phyloP scores from a whole-genome alignment of 345 rosid genomes.

The Corchorus olitorius region DNA sequence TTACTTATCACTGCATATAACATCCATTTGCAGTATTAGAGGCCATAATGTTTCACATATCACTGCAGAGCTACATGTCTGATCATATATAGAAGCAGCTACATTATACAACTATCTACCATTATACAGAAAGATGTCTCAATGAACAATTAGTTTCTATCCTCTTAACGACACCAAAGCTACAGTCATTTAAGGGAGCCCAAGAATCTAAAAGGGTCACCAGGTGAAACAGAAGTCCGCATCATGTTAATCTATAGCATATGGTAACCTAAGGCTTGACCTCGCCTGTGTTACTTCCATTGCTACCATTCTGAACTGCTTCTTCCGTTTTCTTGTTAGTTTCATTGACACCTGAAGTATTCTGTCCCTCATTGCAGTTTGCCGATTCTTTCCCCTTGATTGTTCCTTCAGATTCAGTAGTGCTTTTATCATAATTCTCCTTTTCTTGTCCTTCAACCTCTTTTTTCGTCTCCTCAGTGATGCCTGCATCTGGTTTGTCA shows the following conservation, averaged over 20 bases:
- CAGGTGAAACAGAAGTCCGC: slow-evolving; percentile 14
- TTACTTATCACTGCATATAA: slow-evolving; percentile 23
- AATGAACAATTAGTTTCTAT: slow-evolving; percentile 35
- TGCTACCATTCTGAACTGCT: slow-evolving; percentile 40
- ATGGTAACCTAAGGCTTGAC: slow-evolving; percentile 33
- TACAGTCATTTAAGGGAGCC: slow-evolving; percentile 26
- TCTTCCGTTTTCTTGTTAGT: slow-evolving; percentile 35
- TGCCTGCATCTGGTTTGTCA: not conserved
- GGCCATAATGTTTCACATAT: slow-evolving; percentile 20
- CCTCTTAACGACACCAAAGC: slow-evolving; percentile 26
- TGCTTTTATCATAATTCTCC: not conserved
- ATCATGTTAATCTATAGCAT: slow-evolving; percentile 24
- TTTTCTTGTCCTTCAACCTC: slow-evolving; percentile 26
- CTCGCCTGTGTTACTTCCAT: slow-evolving; percentile 17
- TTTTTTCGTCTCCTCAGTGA: slow-evolving; percentile 1
- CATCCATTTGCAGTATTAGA: slow-evolving; percentile 22
- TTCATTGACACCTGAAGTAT: slow-evolving; percentile 17
- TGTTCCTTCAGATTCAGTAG: slow-evolving; percentile 6
- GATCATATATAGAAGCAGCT: slow-evolving; percentile 22
- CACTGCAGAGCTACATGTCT: slow-evolving; percentile 23
- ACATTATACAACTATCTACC: slow-evolving; percentile 32
- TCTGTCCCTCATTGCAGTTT: slow-evolving; percentile 21
- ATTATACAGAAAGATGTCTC: slow-evolving; percentile 23
- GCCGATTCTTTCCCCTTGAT: slow-evolving; percentile 15
- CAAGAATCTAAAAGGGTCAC: slow-evolving; percentile 26